Percentiles rank a stretch among this genome's conserved stretches.
These are phyloP conservation scores for Yamadazyma membranifaciens DNA, from an alignment of 1,139 yeast genomes.

Conservation along the genomic window DNA sequence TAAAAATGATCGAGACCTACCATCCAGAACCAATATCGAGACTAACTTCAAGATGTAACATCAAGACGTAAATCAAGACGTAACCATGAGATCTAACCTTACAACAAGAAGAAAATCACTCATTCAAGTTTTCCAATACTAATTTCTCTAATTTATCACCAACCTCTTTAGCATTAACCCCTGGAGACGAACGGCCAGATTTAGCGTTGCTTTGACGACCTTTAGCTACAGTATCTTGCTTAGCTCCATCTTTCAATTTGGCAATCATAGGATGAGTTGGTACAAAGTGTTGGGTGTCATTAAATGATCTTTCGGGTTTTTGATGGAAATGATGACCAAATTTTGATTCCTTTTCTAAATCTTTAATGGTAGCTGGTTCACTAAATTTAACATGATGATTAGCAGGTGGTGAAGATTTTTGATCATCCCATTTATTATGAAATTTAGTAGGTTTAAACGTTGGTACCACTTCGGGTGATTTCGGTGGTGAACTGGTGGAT, in stretches of 20 bases:
- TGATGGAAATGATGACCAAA: conserved; percentile 18
- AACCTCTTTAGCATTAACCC: conserved; percentile 12
- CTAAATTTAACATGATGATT: conserved; percentile 4
- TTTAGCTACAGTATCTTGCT: no score
- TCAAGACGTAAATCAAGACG: no score
- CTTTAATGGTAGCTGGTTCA: not conserved
- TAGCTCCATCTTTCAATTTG: conserved; percentile 11
- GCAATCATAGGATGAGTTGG: conserved; percentile 24
- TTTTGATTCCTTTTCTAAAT: conserved; percentile 13
- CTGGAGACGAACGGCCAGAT: conserved; percentile 8
- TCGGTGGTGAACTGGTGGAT: conserved; percentile 35
- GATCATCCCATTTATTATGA: conserved; percentile 18
- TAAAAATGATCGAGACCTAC: no score
- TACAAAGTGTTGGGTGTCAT: conserved; percentile 24
- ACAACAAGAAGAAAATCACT: no score
- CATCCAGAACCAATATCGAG: no score
- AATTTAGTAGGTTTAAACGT: conserved; percentile 8
- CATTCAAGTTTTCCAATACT: conserved; percentile 3
- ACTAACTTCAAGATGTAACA: no score
- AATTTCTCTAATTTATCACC: conserved; percentile 14
- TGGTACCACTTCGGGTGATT: conserved; percentile 2
- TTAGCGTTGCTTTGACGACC: not conserved
- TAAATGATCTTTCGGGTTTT: conserved; percentile 34
- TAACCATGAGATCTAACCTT: not conserved
- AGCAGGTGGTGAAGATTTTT: conserved; percentile 8